Evolutionary conservation across 768 basidiomycete species (phyloP), one percentile per base, ranked within the genome.

Genomic region (Leccinum aurantiacum): DNA sequence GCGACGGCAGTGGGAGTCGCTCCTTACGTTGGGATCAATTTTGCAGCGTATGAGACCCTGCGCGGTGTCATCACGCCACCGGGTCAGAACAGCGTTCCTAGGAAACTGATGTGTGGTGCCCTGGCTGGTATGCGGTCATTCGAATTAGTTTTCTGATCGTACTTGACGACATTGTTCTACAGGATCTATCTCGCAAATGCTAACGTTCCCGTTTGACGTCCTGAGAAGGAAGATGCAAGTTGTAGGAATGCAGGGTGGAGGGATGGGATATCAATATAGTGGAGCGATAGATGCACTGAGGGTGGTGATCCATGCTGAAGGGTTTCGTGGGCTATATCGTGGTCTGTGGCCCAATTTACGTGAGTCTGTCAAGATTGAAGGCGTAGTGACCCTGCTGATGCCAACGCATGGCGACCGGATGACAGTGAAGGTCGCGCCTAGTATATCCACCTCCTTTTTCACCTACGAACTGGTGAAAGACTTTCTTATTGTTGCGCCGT

Each of bases 141-240:
- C 11, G 50, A 55, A 54, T 29, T 41, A 22, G 33, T 25, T 64
- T 54, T 31, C n/a, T 22, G 52, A 22, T 46, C 10, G 38, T 56
- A 25, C 56, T 63, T n/a, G 65, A 53, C 6, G 60, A 47, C 25
- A 54, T 56, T 56, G 25, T 25, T 24, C 57, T 25, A 29, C 75
- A 84, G 93, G 93, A n/a, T 86, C 89, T 25, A 89, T 96, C 64
- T 95, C 94, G 13, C 93, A 98, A 74, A 93, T 94, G 53, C 75
- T 98, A 66, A 98, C 95, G 5, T 98, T 96, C 72, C 96, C 96
- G 9, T 92, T 97, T 68, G 96, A 99, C 72, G 92, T 98, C 6
- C 75, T 98, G 60, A 82, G 96, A 51, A 83, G 96, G 61, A 96
- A 98, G 80, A 94, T 98, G 89, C 96, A 98, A 73, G 91, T 96